Percentiles rank a stretch among this genome's conserved stretches.
phyloP scores from a whole-genome alignment of 2,329 filamentous ascomycete genomes.

The Cladosporium sp. region DNA sequence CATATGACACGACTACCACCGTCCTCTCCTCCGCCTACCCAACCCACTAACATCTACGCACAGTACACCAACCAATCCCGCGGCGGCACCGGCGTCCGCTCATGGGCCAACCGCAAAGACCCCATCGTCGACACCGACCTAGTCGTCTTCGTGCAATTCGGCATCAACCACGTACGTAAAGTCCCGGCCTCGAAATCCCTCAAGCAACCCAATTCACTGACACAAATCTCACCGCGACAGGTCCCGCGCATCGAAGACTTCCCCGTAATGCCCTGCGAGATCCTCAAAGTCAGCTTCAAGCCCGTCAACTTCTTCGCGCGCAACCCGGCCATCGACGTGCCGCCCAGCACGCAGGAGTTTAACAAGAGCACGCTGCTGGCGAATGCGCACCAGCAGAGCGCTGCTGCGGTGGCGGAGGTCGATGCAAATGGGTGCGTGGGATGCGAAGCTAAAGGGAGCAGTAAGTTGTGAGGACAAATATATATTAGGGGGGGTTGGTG shows the following conservation, averaged over 20 bases:
- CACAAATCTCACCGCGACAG: constrained; percentile 14
- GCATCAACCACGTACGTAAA: constrained; percentile 51
- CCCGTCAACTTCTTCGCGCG: constrained; percentile 60
- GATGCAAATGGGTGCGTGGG: constrained; percentile 35
- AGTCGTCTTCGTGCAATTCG: constrained; percentile 59
- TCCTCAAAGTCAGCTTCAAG: constrained; percentile 57
- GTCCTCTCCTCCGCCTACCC: neutral
- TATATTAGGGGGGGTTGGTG: too few species aligned
- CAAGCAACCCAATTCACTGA: constrained; percentile 1
- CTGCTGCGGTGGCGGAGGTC: constrained; percentile 36
- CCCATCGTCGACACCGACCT: constrained; percentile 57
- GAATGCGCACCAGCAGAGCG: constrained; percentile 35
- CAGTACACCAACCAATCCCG: constrained; percentile 61
- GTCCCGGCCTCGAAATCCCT: constrained; percentile 1
- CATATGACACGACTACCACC: too few species aligned
- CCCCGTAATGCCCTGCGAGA: constrained; percentile 60
- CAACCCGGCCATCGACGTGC: constrained; percentile 61
- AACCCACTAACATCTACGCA: neutral
- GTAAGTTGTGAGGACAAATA: neutral
- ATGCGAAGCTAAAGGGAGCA: neutral
- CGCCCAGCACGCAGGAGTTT: constrained; percentile 49
- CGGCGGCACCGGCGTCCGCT: constrained; percentile 49
- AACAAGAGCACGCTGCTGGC: constrained; percentile 43
- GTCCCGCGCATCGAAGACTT: constrained; percentile 58
- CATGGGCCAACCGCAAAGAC: constrained; percentile 54